These are phyloP conservation scores for Striga hermonthica DNA, from an alignment of 305 asterid species.

Conservation along the genomic window DNA sequence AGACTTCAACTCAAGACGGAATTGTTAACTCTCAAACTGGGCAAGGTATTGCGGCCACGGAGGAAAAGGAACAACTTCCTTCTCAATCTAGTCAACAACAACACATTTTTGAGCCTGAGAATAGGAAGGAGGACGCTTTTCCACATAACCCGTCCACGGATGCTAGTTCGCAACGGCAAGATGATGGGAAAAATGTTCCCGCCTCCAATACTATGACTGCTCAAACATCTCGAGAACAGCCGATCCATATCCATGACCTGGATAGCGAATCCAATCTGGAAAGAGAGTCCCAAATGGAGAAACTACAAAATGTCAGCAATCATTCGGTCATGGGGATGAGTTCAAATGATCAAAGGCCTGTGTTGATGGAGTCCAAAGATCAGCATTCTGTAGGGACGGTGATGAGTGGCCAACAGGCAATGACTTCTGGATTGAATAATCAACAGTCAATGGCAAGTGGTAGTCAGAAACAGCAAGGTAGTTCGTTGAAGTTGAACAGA, in stretches of 20 bases:
- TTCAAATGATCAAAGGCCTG: conserved; percentile 39
- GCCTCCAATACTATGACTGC: conserved; percentile 39
- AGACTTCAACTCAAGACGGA: conserved; percentile 55
- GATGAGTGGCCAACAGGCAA: conserved; percentile 46
- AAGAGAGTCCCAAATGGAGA: conserved; percentile 44
- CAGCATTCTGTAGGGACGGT: conserved; percentile 35
- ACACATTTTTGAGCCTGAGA: conserved; percentile 45
- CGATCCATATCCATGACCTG: conserved; percentile 35
- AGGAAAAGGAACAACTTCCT: conserved; percentile 47
- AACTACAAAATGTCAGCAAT: conserved; percentile 39
- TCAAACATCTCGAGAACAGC: conserved; percentile 45
- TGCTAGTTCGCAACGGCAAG: neutral
- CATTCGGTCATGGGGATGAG: conserved; percentile 34
- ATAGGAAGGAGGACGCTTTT: conserved; percentile 41
- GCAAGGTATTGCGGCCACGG: conserved; percentile 40
- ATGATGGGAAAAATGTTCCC: conserved; percentile 32
- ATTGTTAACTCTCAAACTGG: conserved; percentile 42
- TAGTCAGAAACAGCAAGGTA: conserved; percentile 45
- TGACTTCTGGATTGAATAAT: conserved; percentile 42
- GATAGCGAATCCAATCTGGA: conserved; percentile 37
- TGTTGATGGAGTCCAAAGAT: conserved; percentile 35
- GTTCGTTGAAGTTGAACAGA: conserved; percentile 50
- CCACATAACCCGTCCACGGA: conserved; percentile 34
- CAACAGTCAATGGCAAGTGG: conserved; percentile 43
- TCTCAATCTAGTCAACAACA: conserved; percentile 44